Evolutionary conservation across 2,329 filamentous ascomycete species (phyloP), one percentile per base, ranked within the genome.

Genomic region (Aspergillus quadricinctus): DNA sequence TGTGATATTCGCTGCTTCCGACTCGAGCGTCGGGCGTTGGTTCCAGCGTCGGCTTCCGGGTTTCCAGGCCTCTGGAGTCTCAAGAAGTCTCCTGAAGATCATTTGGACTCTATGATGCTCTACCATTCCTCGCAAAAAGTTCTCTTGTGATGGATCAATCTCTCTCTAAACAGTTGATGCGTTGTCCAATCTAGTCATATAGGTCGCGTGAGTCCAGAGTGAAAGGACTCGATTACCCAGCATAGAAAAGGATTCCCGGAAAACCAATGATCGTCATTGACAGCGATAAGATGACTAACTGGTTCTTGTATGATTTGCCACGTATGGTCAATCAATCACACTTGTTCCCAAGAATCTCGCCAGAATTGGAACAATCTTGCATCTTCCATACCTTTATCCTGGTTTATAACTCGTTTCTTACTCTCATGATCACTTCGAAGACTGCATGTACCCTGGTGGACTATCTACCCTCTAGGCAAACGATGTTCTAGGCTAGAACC

Each of bases 1-100:
- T 65, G 63, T 63, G 61, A 65, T 65, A 57, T 49, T 52, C 43
- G n/a, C 43, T 14, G 19, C n/a, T 46, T 46, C 21, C 27, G 43
- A 46, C 43, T 46, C 43, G 43, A 45, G 41, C 19, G 17, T 45
- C 41, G 41, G 41, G 23, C 21, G 21, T 14, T 17, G 43, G 21
- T 46, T 27, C 43, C 21, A 46, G 43, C 11, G 2, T 37, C 14
- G 31, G 31, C 5, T 37, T 37, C 31, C 31, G 31, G 14, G 14
- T 14, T 17, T 37, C 11, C 31, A 37, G 5, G 6, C 31, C 31
- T 37, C 6, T 37, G 31, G 14, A 17, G 31, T 37, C 5, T 37
- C 14, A 17, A 37, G 31, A 6, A 37, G 14, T 35, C 31, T 37
- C 14, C 14, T 37, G 31, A 37, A 37, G 14, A 37, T 37, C 31